Conservation (phyloP, 2,329 filamentous ascomycete species). For the Colletotrichum eremochloae region DNA sequence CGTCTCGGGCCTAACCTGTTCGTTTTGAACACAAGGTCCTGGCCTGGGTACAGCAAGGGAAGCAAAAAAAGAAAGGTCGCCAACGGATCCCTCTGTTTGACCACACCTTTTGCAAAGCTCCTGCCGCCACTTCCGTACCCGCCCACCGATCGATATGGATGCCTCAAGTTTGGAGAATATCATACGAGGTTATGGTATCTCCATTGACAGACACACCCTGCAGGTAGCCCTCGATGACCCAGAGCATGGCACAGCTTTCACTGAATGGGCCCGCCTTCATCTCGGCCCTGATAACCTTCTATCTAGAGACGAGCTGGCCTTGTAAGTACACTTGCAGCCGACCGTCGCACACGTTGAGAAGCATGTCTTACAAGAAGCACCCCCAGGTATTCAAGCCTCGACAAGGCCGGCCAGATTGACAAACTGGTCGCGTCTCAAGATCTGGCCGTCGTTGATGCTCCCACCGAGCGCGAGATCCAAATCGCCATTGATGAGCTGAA, state of each 20-base stretch:
- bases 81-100: background rate
- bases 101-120: background rate
- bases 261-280: slow-evolving; percentile 64
- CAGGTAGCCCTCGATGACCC: slow-evolving; percentile 53
- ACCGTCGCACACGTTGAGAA: background rate
- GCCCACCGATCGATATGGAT: slow-evolving; percentile 23
- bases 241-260: slow-evolving; percentile 52
- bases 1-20: background rate
- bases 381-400: slow-evolving; percentile 63
- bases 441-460: slow-evolving; percentile 61
- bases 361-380: slow-evolving; percentile 38
- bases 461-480: slow-evolving; percentile 71
- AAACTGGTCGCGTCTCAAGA: slow-evolving; percentile 60
- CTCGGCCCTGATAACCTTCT: slow-evolving; percentile 66
- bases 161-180: slow-evolving; percentile 42
- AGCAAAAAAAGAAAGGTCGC: background rate
- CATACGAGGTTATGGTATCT: slow-evolving; percentile 50
- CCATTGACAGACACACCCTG: slow-evolving; percentile 53
- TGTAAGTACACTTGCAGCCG: slow-evolving; percentile 55
- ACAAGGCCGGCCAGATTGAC: slow-evolving; percentile 63
- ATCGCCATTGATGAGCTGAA: slow-evolving; percentile 74
- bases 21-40: slow-evolving; percentile 14
- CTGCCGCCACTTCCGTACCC: too few species aligned
- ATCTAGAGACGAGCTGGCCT: slow-evolving; percentile 65
- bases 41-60: background rate